A percentile compares a stretch with the other conserved stretches of the same genome.
These are phyloP conservation scores for Pleurotus cornucopiae DNA, from an alignment of 768 basidiomycete genomes.

Conservation along the genomic window DNA sequence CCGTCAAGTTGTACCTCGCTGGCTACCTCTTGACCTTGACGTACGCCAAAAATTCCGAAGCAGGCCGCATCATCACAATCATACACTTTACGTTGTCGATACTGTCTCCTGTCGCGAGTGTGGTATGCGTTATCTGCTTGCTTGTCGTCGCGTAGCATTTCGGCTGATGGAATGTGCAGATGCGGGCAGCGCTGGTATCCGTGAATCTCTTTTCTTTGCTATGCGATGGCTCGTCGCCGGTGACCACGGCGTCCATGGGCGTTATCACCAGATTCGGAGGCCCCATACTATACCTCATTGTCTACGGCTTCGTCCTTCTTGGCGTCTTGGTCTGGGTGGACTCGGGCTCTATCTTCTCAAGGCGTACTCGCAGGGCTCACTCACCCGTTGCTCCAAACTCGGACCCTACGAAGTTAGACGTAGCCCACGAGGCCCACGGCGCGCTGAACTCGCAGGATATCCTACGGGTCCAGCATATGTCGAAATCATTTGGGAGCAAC, in stretches of 20 bases:
- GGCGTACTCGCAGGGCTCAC: conserved; percentile 18
- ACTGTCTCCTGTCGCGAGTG: conserved; percentile 63
- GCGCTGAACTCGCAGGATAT: conserved; percentile 48
- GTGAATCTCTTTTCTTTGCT: conserved; percentile 74
- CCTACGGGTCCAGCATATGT: conserved; percentile 58
- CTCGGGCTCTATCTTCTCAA: conserved; percentile 55
- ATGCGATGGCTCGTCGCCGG: conserved; percentile 50
- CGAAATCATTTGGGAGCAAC: conserved; percentile 53
- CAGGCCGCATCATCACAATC: conserved; percentile 50
- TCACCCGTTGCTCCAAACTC: neutral
- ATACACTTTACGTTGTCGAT: conserved; percentile 65
- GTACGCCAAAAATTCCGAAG: conserved; percentile 59
- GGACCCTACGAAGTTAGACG: conserved; percentile 39
- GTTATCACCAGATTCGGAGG: conserved; percentile 62
- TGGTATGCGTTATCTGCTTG: conserved; percentile 37
- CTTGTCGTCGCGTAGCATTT: neutral
- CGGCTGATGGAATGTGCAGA: conserved; percentile 28
- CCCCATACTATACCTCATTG: conserved; percentile 69
- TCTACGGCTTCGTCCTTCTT: conserved; percentile 56
- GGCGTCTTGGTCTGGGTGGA: conserved; percentile 67
- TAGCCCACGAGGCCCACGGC: conserved; percentile 46
- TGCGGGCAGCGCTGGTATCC: conserved; percentile 69
- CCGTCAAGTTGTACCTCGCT: conserved; percentile 52
- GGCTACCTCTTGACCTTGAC: conserved; percentile 71
- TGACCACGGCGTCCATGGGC: conserved; percentile 44